phyloP scores from a whole-genome alignment of 2,329 filamentous ascomycete species.

The Neofusicoccum ribis region DNA sequence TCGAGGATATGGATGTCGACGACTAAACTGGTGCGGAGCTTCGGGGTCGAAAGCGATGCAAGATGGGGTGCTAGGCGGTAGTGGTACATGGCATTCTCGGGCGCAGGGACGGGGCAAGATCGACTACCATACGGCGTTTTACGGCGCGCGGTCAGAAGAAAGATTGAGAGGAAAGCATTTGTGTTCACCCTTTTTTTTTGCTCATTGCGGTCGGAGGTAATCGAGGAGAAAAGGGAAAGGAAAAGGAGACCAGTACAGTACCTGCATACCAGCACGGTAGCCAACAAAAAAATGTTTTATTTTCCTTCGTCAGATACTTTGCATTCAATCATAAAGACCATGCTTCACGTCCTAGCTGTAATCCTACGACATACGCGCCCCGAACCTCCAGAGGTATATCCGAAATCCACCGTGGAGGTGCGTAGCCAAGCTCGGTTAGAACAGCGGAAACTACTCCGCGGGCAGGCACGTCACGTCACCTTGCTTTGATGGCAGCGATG shows the following conservation, averaged over 20 bases:
- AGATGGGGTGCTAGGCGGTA: background rate
- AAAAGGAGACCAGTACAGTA: background rate
- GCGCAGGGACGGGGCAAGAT: slow-evolving; percentile 7
- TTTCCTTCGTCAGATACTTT: background rate
- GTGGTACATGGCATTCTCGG: slow-evolving; percentile 9
- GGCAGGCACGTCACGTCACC: background rate
- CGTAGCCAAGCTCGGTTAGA: background rate
- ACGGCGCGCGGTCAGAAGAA: slow-evolving; percentile 6
- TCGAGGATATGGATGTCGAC: slow-evolving; percentile 52
- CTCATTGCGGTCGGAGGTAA: background rate
- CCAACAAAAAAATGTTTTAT: background rate
- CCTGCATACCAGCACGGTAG: background rate
- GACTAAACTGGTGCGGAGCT: background rate
- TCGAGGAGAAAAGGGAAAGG: background rate
- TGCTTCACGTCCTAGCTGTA: too few relatives aligned
- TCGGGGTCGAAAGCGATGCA: background rate
- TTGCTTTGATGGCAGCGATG: background rate
- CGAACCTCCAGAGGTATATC: too few relatives aligned
- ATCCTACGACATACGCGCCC: too few relatives aligned
- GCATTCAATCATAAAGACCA: background rate
- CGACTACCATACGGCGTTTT: slow-evolving; percentile 14
- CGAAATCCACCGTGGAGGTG: too few relatives aligned
- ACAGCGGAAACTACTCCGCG: background rate
- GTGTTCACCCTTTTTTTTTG: background rate
- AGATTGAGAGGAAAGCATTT: background rate